Evolutionary conservation across 2,329 filamentous ascomycete species (phyloP).

Genomic region (Alternaria gansuensis): DNA sequence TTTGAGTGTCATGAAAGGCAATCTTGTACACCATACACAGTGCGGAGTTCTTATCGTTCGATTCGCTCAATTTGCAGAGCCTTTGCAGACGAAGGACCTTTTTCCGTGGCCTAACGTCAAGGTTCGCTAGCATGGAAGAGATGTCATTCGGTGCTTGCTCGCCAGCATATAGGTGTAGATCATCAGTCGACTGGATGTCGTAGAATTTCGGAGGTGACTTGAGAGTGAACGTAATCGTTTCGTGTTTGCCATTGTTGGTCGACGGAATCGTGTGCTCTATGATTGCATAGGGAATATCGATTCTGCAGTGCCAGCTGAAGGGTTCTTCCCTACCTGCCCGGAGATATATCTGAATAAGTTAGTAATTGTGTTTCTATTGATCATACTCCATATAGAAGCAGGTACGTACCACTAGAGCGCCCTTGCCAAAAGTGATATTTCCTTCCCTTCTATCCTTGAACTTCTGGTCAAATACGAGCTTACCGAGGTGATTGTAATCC

Average conservation of each 20-base stretch:
- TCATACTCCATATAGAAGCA: background rate
- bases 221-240: conserved; percentile 51
- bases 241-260: conserved; percentile 29
- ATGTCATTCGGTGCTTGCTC: conserved; percentile 6
- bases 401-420: conserved; percentile 39
- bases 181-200: conserved; percentile 26
- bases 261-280: conserved; percentile 52
- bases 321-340: conserved; percentile 8
- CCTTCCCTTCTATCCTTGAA: conserved; percentile 55
- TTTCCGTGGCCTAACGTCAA: conserved; percentile 14
- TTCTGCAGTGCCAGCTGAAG: conserved; percentile 39
- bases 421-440: conserved; percentile 49
- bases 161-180: conserved; percentile 34
- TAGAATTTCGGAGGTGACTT: conserved; percentile 54
- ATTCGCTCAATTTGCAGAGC: conserved; percentile 49
- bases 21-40: conserved; percentile 63
- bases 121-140: conserved; percentile 5
- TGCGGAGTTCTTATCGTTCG: conserved; percentile 54
- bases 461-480: conserved; percentile 55
- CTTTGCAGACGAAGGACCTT: conserved; percentile 34
- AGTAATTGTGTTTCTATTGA: background rate
- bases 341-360: conserved; percentile 22
- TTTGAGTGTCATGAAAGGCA: conserved; percentile 29
- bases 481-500: conserved; percentile 47
- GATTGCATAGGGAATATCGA: conserved; percentile 57